A percentile compares a stretch with the other conserved stretches of the same genome.
Conservation (phyloP, 345 rosid species). For the Excoecaria agallocha region DNA sequence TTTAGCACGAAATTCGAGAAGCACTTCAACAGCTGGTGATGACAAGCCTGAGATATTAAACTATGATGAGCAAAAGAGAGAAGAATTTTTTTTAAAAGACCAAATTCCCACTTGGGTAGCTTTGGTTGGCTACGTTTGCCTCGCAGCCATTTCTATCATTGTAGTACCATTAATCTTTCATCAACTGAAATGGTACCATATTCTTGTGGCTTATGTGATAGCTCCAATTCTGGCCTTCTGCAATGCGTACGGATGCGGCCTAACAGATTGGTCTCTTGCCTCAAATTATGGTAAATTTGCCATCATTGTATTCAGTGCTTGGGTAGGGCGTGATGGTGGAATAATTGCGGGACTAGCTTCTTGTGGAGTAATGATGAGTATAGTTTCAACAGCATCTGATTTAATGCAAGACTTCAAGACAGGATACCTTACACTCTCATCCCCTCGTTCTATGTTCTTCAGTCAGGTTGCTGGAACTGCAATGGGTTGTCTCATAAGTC, state of each 20-base stretch:
- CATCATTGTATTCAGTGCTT: conserved; percentile 71
- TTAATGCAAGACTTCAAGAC: conserved; percentile 93
- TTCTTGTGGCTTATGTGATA: conserved; percentile 56
- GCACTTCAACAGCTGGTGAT: neutral
- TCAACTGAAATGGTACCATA: conserved; percentile 73
- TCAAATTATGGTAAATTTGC: conserved; percentile 83
- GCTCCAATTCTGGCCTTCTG: conserved; percentile 85
- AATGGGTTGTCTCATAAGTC: conserved; percentile 61
- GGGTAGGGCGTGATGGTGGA: conserved; percentile 78
- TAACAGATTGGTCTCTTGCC: conserved; percentile 86
- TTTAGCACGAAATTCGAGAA: conserved; percentile 19
- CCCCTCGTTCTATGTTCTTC: conserved; percentile 83
- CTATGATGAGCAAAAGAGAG: conserved; percentile 48
- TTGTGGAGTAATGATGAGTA: conserved; percentile 95
- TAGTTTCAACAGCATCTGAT: conserved; percentile 94
- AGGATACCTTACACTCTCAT: conserved; percentile 82
- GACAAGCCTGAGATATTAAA: neutral
- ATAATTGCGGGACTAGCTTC: conserved; percentile 75
- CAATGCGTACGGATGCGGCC: conserved; percentile 87
- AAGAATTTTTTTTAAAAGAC: conserved; percentile 63
- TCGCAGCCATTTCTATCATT: conserved; percentile 50
- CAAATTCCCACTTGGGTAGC: conserved; percentile 69
- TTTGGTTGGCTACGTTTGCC: conserved; percentile 45
- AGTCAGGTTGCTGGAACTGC: conserved; percentile 80
- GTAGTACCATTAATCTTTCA: conserved; percentile 63